Conservation (phyloP, 148 eudicot genomes). For the Silene uniflora region DNA sequence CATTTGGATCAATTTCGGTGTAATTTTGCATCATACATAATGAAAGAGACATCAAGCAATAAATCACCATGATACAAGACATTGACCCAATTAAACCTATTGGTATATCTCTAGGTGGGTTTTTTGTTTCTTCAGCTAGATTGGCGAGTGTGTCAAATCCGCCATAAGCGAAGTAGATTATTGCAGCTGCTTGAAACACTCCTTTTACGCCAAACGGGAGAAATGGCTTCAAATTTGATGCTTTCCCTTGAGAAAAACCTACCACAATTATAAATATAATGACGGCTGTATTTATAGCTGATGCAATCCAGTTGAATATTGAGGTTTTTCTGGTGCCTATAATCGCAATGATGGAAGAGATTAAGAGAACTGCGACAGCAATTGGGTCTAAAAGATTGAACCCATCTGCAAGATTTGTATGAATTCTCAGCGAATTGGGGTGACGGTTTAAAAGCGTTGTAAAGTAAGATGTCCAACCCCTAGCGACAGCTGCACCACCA, state of each 20-base stretch:
- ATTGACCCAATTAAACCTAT: constrained; percentile 69
- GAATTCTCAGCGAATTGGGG: constrained; percentile 49
- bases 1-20: constrained; percentile 46
- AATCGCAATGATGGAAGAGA: constrained; percentile 38
- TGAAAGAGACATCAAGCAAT: constrained; percentile 66
- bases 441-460: constrained; percentile 44
- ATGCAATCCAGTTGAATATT: constrained; percentile 52
- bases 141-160: constrained; percentile 70
- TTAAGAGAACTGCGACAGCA: constrained; percentile 41
- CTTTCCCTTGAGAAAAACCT: constrained; percentile 45
- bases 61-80: constrained; percentile 51
- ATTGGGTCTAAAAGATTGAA: constrained; percentile 64
- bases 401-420: constrained; percentile 31
- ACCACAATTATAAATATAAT: constrained; percentile 58
- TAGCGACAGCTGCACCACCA: constrained; percentile 59
- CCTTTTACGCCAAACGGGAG: constrained; percentile 52
- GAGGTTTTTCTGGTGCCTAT: constrained; percentile 51
- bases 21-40: constrained; percentile 58
- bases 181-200: constrained; percentile 58
- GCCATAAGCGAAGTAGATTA: constrained; percentile 66
- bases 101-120: constrained; percentile 60
- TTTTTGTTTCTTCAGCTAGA: constrained; percentile 68
- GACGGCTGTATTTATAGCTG: constrained; percentile 35
- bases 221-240: constrained; percentile 43
- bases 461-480: constrained; percentile 78